Percentiles rank a stretch among this genome's conserved stretches.
phyloP scores from a whole-genome alignment of 2,329 filamentous ascomycete species.

The Aschersonia sp. region DNA sequence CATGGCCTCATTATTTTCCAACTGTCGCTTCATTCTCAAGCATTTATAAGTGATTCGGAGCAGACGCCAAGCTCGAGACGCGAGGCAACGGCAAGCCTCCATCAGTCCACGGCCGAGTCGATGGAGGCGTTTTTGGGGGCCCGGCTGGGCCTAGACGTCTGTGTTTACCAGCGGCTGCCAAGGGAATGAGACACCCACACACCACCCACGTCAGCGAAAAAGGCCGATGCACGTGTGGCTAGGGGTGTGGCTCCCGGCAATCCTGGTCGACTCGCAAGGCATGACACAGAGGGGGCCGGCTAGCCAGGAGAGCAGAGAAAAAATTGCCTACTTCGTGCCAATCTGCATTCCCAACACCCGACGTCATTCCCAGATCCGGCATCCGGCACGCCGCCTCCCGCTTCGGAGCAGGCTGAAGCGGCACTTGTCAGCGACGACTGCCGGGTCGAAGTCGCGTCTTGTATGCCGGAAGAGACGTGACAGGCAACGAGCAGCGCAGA shows the following conservation, averaged over 20 bases:
- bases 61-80: not conserved
- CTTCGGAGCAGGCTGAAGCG: not conserved
- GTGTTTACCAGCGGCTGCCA: not conserved
- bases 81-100: not conserved
- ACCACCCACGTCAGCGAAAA: not conserved
- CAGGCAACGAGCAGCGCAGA: no score
- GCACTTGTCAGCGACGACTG: not conserved
- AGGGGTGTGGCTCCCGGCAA: conserved; percentile 1
- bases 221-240: not conserved
- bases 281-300: not conserved
- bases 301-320: not conserved
- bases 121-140: not conserved
- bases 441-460: not conserved
- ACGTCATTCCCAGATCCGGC: conserved; percentile 3
- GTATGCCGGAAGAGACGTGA: not conserved
- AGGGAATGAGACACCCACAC: not conserved
- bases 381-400: not conserved
- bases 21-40: no score
- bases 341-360: not conserved
- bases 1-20: no score
- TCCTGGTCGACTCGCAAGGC: conserved; percentile 1
- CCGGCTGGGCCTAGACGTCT: not conserved
- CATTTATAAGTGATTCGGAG: not conserved
- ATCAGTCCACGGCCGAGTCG: not conserved
- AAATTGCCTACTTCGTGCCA: not conserved